Percentiles rank a stretch among this genome's conserved stretches.
Conservation (phyloP, 2,329 filamentous ascomycete genomes). For the Sporothrix mexicana region DNA sequence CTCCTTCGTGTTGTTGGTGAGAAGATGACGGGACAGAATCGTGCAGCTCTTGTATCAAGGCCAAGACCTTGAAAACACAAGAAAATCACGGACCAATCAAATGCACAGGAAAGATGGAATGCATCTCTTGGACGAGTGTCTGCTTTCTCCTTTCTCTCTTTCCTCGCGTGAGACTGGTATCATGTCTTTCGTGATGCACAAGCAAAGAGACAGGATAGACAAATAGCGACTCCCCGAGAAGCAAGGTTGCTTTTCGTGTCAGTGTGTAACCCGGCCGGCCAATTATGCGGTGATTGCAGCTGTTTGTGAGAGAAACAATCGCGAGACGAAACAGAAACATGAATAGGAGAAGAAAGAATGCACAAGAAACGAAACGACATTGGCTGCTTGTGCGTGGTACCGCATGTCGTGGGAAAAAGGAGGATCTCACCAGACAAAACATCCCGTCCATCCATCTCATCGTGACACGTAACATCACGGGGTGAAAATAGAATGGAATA, state of each 20-base stretch:
- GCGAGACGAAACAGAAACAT: not conserved
- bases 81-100: no score
- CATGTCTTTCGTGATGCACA: not conserved
- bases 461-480: constrained; percentile 7
- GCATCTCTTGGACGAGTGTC: no score
- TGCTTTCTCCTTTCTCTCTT: no score
- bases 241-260: no score
- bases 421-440: not conserved
- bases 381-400: not conserved
- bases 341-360: not conserved
- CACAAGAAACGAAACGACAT: not conserved
- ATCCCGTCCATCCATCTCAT: not conserved
- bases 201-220: not conserved
- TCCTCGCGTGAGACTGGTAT: not conserved
- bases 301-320: not conserved
- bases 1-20: no score
- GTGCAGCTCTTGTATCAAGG: no score
- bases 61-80: no score
- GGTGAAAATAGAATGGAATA: no score
- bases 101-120: no score
- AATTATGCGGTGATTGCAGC: constrained; percentile 15
- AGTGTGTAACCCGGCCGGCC: not conserved
- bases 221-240: no score
- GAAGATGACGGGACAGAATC: no score
- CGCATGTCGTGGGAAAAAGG: not conserved